phyloP scores from a whole-genome alignment of 306 rosid genomes.

The Vigna angularis region DNA sequence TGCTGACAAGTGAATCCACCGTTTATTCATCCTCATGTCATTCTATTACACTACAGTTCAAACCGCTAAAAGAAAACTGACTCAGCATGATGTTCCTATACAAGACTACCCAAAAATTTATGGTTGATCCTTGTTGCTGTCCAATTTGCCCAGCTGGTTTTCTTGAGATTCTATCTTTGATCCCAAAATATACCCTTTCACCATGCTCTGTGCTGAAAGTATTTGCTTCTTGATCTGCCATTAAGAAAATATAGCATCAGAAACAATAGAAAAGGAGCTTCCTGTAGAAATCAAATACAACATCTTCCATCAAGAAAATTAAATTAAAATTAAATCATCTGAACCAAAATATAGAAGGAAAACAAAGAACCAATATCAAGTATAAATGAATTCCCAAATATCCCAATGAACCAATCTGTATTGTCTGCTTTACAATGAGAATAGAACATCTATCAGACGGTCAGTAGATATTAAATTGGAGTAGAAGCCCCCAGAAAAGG shows the following conservation, averaged over 20 bases:
- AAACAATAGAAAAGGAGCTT: constrained; percentile 6
- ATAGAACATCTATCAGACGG: not conserved
- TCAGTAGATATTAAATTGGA: not conserved
- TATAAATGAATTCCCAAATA: not conserved
- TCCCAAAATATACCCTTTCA: constrained; percentile 73
- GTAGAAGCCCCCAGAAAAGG: constrained; percentile 8
- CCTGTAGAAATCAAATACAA: not conserved
- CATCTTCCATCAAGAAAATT: not conserved
- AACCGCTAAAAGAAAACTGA: constrained; percentile 36
- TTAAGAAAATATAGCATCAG: constrained; percentile 43
- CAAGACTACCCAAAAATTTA: constrained; percentile 36
- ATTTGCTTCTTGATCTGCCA: constrained; percentile 77
- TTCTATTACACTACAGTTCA: constrained; percentile 36
- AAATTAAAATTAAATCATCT: not conserved
- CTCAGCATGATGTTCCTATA: constrained; percentile 41
- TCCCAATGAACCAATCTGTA: not conserved
- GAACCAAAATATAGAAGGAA: constrained; percentile 8
- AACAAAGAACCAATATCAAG: constrained; percentile 17
- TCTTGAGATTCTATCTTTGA: constrained; percentile 60
- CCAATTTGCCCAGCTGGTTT: constrained; percentile 48
- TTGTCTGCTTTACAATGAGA: not conserved
- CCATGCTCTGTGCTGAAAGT: constrained; percentile 62
- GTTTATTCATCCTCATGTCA: constrained; percentile 8
- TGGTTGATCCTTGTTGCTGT: constrained; percentile 59
- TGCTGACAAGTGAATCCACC: constrained; percentile 4